Evolutionary conservation across 2,329 filamentous ascomycete species (phyloP).

Genomic region (Nemania sp.): DNA sequence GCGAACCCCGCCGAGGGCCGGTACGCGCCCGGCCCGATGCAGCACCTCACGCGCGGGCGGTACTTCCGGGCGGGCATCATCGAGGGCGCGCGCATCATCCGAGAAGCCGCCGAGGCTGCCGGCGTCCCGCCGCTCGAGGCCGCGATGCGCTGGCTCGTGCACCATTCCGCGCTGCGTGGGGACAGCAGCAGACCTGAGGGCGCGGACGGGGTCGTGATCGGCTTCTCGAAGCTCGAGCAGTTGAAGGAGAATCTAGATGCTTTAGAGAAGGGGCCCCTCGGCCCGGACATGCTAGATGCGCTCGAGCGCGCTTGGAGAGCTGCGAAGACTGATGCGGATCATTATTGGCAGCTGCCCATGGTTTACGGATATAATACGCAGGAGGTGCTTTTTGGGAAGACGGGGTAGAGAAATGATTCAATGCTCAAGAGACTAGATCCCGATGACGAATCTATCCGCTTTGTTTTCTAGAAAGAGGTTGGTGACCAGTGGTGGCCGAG

Average conservation of each 20-base stretch:
- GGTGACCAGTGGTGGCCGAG: too few relatives aligned
- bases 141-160: conserved; percentile 76
- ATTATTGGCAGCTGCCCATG: conserved; percentile 69
- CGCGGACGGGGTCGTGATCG: conserved; percentile 67
- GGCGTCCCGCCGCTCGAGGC: conserved; percentile 76
- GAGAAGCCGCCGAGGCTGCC: conserved; percentile 73
- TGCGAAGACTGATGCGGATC: conserved; percentile 65
- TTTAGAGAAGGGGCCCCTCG: conserved; percentile 75
- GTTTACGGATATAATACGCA: conserved; percentile 74
- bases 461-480: too few relatives aligned
- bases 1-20: conserved; percentile 72
- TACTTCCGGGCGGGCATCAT: conserved; percentile 76
- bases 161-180: conserved; percentile 71
- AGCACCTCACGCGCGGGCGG: conserved; percentile 65
- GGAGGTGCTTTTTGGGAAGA: conserved; percentile 65
- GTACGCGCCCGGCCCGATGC: conserved; percentile 61
- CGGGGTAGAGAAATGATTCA: not conserved
- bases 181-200: conserved; percentile 52
- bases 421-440: too few relatives aligned
- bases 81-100: conserved; percentile 73
- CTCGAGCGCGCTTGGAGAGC: conserved; percentile 81
- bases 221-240: conserved; percentile 66
- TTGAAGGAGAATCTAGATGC: conserved; percentile 66
- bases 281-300: conserved; percentile 76
- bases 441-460: too few relatives aligned